A percentile compares a stretch with the other conserved stretches of the same genome.
These are phyloP conservation scores for Suillus placidus DNA, from an alignment of 768 basidiomycete species.

Conservation along the genomic window DNA sequence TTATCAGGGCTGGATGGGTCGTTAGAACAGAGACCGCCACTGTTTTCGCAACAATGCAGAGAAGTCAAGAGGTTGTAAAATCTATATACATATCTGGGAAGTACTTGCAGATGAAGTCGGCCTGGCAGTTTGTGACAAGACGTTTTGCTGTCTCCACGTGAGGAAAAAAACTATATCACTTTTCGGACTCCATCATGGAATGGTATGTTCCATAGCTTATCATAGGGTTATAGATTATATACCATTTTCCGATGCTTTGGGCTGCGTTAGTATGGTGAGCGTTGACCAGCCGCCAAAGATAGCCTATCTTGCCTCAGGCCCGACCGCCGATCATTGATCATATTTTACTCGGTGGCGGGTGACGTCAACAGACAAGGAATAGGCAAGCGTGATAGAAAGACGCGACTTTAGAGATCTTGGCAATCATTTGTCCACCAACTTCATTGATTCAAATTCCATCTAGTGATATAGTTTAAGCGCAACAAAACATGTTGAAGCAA, in stretches of 20 bases:
- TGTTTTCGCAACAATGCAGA: constrained; percentile 1
- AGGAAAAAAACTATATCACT: background rate
- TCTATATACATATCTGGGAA: background rate
- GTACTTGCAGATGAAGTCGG: background rate
- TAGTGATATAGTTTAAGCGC: background rate
- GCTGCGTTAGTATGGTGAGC: background rate
- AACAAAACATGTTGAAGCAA: constrained; percentile 3
- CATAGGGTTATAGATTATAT: background rate
- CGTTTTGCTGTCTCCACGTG: background rate
- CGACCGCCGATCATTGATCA: constrained; percentile 7
- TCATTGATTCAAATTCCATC: background rate
- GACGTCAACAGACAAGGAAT: background rate
- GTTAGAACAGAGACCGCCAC: constrained; percentile 26
- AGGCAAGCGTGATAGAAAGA: background rate
- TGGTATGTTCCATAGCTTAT: background rate
- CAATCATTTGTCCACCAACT: background rate
- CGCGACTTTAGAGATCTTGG: background rate
- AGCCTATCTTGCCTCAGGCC: constrained; percentile 7
- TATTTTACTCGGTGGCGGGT: background rate
- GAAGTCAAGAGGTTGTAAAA: background rate
- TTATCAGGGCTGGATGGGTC: constrained; percentile 65
- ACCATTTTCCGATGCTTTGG: background rate
- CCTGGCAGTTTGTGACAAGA: background rate
- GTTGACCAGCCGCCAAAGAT: background rate
- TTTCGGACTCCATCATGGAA: background rate